Evolutionary conservation across 306 rosid genomes (phyloP), one percentile per base, ranked within the genome.

Genomic region (Dicorynia guianensis): DNA sequence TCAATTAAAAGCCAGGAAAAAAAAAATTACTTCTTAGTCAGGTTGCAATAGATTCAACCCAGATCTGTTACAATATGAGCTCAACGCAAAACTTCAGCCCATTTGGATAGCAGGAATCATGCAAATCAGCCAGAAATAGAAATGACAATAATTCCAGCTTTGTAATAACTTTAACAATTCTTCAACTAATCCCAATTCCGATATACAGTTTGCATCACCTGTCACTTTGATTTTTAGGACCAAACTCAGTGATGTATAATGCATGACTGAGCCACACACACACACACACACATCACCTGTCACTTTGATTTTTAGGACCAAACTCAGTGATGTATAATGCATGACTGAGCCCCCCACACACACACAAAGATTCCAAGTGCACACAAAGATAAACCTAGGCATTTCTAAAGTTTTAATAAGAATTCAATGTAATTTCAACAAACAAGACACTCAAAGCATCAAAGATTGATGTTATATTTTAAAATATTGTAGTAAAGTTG

Each of bases 371-470:
- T 4, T 12, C 5, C 9, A 40, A 30, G 39, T n/a, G 52, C 40
- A 47, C 12, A 64, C 7, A 20, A 5, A 55, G 14, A 65, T 18
- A 19, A 25, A 71, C 55, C 44, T 30, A 17, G 30, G 38, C 50
- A 39, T 11, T 25, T 50, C 5, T 12, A 12, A 34, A 54, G 33
- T 30, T 38, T 52, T 70, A 60, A 30, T 50, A 9, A 39, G 49
- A 48, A 17, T 10, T 10, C 63, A 30, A 38, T 48, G 11, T 5
- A 44, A 36, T 59, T 58, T 48, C 64, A 49, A 67, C 71, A 72
- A 66, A 25, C 55, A 56, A 47, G 39, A 18, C 35, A 20, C 30
- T 62, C 5, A 58, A 14, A 47, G 15, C 30, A 25, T 25, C 30
- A 25, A 25, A 25, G 30, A 25, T 59, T 17, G 49, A 30, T 9